A percentile compares a stretch with the other conserved stretches of the same genome.
These are phyloP conservation scores for Xerocomus potaroensis DNA, from an alignment of 768 basidiomycete genomes.

Conservation along the genomic window DNA sequence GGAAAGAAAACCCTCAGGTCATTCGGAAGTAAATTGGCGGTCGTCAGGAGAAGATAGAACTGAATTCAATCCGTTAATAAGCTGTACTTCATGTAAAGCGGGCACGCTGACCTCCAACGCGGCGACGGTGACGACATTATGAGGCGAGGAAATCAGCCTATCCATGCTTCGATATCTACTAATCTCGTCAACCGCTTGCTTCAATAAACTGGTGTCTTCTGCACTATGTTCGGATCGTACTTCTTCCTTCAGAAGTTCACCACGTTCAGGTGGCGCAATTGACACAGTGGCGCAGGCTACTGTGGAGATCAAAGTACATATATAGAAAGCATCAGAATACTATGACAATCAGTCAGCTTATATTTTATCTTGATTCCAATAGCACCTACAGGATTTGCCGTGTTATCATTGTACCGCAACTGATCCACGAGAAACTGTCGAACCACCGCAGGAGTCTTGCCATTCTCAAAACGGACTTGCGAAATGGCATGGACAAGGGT, in stretches of 20 bases:
- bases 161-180: slow-evolving; percentile 95
- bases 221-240: slow-evolving; percentile 58
- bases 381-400: slow-evolving; percentile 71
- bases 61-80: slow-evolving; percentile 27
- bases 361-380: neutral
- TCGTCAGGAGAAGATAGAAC: slow-evolving; percentile 77
- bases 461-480: slow-evolving; percentile 79
- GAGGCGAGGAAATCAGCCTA: slow-evolving; percentile 87
- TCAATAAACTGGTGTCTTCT: slow-evolving; percentile 67
- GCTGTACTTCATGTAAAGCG: neutral
- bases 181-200: slow-evolving; percentile 74
- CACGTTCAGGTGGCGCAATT: slow-evolving; percentile 71
- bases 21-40: slow-evolving; percentile 73
- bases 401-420: slow-evolving; percentile 94
- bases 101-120: slow-evolving; percentile 72
- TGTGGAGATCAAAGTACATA: slow-evolving; percentile 80
- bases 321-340: slow-evolving; percentile 91
- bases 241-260: slow-evolving; percentile 70
- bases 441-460: slow-evolving; percentile 82
- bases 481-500: slow-evolving; percentile 79
- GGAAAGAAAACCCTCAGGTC: slow-evolving; percentile 79
- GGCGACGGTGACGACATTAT: slow-evolving; percentile 90
- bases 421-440: slow-evolving; percentile 88
- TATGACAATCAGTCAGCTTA: slow-evolving; percentile 28
- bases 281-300: slow-evolving; percentile 79